Base-by-base conservation (phyloP, 2,329 filamentous ascomycete species). In the Fusarium drepaniforme region DNA sequence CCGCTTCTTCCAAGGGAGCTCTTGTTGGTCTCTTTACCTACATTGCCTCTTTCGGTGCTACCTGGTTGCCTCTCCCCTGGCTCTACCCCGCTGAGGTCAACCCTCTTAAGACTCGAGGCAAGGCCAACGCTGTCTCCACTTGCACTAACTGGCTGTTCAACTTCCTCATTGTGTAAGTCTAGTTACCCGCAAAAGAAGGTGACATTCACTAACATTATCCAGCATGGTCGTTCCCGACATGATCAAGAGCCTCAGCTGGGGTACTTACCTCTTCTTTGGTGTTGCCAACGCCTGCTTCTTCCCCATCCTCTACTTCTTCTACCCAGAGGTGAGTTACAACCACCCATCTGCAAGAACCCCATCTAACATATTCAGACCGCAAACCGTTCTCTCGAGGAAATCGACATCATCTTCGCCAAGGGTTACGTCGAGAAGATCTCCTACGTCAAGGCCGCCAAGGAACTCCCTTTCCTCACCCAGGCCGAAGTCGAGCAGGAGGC, bases 11-110 rank as follows among this genome's bases (percentile, higher is more conserved):
- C 4, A 93, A 93, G 79, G 92, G 92, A 38, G 90, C 92, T 0
- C 91, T 91, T 2, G 90, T 92, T 4, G 91, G 91, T 67, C 83
- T 93, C 15, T 93, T 93, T 83, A 87, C 90, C 4, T 93, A 93
- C 82, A 93, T 93, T 77, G 90, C 90, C 6, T 91, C 90, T 66
- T 93, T 93, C 73, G 92, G 91, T 38, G 90, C 91, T 0, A 91
- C 90, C 1, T 92, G 90, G 87, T 80, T 92, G 8, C 90, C 91
- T 18, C 85, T 92, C 28, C 91, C 91, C 1, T 93, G 90, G 90
- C 76, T 90, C 75, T 88, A 88, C 72, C 86, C 89, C 2, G 88
- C 89, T 49, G 87, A 90, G 74, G 84, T 90, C 71, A 89, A 89
- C 79, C 85, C 86, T 0, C 82, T 88, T 61, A 84, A 86, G 78